Evolutionary conservation across 23 red algal genomes (phyloP).

Genomic region (Gracilaria vermiculophylla): DNA sequence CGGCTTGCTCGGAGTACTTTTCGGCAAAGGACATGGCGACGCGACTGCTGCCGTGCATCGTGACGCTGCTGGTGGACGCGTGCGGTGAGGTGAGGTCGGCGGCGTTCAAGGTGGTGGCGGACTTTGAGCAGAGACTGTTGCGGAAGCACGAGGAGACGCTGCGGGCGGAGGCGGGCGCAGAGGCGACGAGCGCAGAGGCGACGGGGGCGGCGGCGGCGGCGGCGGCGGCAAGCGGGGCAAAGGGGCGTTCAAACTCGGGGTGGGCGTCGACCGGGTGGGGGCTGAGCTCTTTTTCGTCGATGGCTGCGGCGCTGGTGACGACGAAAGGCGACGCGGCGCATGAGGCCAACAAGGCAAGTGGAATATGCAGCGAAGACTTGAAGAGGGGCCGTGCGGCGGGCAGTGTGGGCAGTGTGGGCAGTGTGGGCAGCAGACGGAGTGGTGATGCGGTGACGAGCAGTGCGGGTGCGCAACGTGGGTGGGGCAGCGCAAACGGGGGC

Average conservation of each 20-base stretch:
- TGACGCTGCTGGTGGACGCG: slow-evolving; percentile 66
- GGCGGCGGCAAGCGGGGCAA: not conserved
- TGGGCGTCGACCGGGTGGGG: slow-evolving; percentile 52
- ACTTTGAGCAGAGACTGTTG: slow-evolving; percentile 37
- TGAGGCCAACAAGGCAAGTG: slow-evolving; percentile 23
- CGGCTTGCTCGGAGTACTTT: slow-evolving; percentile 63
- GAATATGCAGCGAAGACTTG: slow-evolving; percentile 56
- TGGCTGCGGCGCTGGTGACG: slow-evolving; percentile 52
- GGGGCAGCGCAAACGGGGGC: not conserved
- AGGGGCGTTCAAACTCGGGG: not conserved
- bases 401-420: not conserved
- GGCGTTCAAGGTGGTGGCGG: slow-evolving; percentile 64
- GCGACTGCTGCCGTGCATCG: slow-evolving; percentile 65
- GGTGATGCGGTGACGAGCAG: not conserved
- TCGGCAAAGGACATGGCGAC: slow-evolving; percentile 66
- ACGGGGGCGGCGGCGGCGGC: not conserved
- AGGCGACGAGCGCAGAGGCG: not conserved
- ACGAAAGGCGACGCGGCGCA: not conserved
- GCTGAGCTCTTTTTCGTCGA: slow-evolving; percentile 63
- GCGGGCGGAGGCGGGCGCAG: slow-evolving; percentile 5
- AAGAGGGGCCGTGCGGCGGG: not conserved
- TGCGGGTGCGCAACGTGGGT: not conserved
- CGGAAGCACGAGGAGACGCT: slow-evolving; percentile 50
- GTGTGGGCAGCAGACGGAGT: not conserved
- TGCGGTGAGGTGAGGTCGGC: slow-evolving; percentile 57